phyloP scores from a whole-genome alignment of 331 rosid species.

The Pyracantha coccinea region DNA sequence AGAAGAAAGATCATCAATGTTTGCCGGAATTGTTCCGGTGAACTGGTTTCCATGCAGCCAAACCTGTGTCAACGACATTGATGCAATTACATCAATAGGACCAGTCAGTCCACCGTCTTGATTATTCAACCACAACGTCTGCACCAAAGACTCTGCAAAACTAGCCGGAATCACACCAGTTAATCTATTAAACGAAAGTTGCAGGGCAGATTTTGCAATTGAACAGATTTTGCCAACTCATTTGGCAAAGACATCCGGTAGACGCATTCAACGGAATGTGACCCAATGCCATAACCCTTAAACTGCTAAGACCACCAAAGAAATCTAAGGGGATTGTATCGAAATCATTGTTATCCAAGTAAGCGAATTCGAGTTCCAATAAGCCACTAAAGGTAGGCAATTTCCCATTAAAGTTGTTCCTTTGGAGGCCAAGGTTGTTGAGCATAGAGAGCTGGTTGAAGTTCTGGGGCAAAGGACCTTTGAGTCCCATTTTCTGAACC shows the following conservation, averaged over 20 bases:
- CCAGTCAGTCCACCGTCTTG: slow-evolving; percentile 65
- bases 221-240: slow-evolving; percentile 49
- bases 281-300: slow-evolving; percentile 60
- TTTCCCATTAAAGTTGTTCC: slow-evolving; percentile 50
- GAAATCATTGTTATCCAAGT: slow-evolving; percentile 58
- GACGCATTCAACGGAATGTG: slow-evolving; percentile 49
- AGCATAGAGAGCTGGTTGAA: slow-evolving; percentile 70
- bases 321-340: slow-evolving; percentile 68
- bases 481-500: slow-evolving; percentile 57
- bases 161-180: slow-evolving; percentile 45
- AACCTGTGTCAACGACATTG: slow-evolving; percentile 53
- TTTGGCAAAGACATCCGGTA: slow-evolving; percentile 57
- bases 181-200: slow-evolving; percentile 50
- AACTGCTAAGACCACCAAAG: slow-evolving; percentile 44
- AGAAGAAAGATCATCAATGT: slow-evolving; percentile 52
- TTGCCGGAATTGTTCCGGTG: slow-evolving; percentile 50
- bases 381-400: slow-evolving; percentile 67
- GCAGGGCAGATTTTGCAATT: slow-evolving; percentile 54
- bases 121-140: slow-evolving; percentile 72
- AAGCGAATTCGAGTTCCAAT: slow-evolving; percentile 68
- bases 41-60: slow-evolving; percentile 85
- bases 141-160: slow-evolving; percentile 53
- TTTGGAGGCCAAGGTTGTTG: slow-evolving; percentile 69
- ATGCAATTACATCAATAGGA: slow-evolving; percentile 44
- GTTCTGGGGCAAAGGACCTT: slow-evolving; percentile 57